phyloP scores from a whole-genome alignment of 2,329 filamentous ascomycete genomes.

The Alternaria sp. region DNA sequence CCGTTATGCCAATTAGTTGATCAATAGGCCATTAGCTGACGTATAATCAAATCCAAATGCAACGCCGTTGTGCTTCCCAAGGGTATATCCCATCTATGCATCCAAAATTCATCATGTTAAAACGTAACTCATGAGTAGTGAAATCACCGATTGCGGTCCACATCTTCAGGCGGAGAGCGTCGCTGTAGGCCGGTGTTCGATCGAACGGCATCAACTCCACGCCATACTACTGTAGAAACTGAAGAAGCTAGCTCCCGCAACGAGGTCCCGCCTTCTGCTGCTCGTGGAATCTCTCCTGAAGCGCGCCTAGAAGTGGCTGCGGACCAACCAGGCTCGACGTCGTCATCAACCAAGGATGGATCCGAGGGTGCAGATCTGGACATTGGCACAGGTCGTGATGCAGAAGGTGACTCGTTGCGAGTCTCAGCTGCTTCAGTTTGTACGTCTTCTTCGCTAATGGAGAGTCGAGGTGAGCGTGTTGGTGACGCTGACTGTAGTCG shows the following conservation, averaged over 20 bases:
- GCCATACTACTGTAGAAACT: constrained; percentile 48
- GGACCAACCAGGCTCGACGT: constrained; percentile 49
- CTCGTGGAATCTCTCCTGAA: constrained; percentile 24
- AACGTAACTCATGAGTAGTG: constrained; percentile 8
- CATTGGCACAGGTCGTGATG: constrained; percentile 59
- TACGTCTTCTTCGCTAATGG: constrained; percentile 53
- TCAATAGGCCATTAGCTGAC: neutral
- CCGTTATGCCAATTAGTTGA: neutral
- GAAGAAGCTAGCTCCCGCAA: constrained; percentile 44
- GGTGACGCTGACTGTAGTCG: constrained; percentile 34
- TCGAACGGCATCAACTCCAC: constrained; percentile 46
- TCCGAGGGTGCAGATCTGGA: constrained; percentile 23
- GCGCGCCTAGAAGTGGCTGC: constrained; percentile 54
- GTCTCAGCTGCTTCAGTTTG: constrained; percentile 57
- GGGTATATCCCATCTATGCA: constrained; percentile 31
- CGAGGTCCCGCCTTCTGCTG: constrained; percentile 34
- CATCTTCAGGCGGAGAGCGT: constrained; percentile 40
- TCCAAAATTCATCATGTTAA: constrained; percentile 16
- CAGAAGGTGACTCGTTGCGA: constrained; percentile 59
- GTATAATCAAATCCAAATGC: constrained; percentile 2
- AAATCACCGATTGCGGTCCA: constrained; percentile 46
- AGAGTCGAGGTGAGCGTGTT: constrained; percentile 23
- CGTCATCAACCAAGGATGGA: constrained; percentile 24
- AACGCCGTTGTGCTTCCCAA: constrained; percentile 23
- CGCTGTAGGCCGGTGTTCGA: constrained; percentile 41